Conservation (phyloP, 2,329 filamentous ascomycete species). For the Penicillium expansum region DNA sequence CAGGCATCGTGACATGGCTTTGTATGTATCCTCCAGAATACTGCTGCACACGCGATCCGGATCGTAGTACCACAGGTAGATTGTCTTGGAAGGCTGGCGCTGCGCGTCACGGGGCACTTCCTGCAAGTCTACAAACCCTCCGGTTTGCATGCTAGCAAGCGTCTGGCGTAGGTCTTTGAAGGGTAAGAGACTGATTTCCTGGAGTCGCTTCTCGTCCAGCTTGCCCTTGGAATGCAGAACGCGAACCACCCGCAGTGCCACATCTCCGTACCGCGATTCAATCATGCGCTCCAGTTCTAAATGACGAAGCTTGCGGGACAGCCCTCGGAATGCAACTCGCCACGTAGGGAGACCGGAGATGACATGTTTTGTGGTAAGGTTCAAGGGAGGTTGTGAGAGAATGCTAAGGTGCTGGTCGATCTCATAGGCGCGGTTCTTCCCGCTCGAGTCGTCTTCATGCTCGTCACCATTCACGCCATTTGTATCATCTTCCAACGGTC, state of each 20-base stretch:
- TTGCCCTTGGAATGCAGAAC: conserved; percentile 85
- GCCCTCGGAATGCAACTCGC: conserved; percentile 75
- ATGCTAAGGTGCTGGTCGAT: conserved; percentile 47
- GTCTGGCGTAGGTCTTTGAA: conserved; percentile 81
- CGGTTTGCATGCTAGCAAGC: conserved; percentile 80
- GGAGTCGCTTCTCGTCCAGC: conserved; percentile 88
- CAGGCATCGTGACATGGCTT: conserved; percentile 79
- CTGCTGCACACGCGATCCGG: conserved; percentile 66
- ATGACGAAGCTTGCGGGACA: conserved; percentile 69
- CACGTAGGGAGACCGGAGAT: conserved; percentile 65
- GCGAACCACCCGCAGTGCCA: conserved; percentile 77
- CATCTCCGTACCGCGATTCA: conserved; percentile 69
- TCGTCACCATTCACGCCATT: conserved; percentile 46
- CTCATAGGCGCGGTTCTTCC: conserved; percentile 32
- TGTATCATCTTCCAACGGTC: conserved; percentile 22
- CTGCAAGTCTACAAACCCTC: conserved; percentile 84
- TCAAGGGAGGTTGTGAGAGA: conserved; percentile 46
- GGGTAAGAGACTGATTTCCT: conserved; percentile 75
- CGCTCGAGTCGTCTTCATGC: conserved; percentile 40
- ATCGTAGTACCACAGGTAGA: conserved; percentile 93
- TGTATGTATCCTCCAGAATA: conserved; percentile 79
- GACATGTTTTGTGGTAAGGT: conserved; percentile 37
- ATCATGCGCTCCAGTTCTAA: conserved; percentile 79
- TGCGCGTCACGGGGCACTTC: conserved; percentile 88
- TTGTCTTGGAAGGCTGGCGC: conserved; percentile 74